phyloP scores from a whole-genome alignment of 192 early-diverging fungal genomes.

The Backusella tuberculispora region DNA sequence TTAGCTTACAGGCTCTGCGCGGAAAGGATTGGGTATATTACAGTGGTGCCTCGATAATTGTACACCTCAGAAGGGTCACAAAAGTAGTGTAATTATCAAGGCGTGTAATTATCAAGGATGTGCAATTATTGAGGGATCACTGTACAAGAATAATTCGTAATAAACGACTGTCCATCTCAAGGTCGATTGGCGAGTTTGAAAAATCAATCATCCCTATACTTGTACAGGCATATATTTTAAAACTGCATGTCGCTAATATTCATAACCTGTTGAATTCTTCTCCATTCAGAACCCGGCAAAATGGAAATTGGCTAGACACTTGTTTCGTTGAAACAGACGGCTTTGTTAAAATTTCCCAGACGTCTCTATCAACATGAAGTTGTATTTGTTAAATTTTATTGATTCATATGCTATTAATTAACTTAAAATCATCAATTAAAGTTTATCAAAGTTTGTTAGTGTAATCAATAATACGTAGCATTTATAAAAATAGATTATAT shows the following conservation, averaged over 20 bases:
- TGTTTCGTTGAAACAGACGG: constrained; percentile 20
- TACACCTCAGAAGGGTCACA: no score
- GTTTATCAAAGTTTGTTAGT: no score
- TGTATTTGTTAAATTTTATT: not conserved
- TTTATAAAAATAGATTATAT: no score
- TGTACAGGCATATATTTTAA: constrained; percentile 20
- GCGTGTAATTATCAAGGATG: no score
- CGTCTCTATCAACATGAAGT: not conserved
- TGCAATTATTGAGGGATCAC: no score
- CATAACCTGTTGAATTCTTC: constrained; percentile 16
- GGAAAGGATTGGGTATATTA: constrained; percentile 13
- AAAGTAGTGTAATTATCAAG: no score
- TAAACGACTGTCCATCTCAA: constrained; percentile 5
- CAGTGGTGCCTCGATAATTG: no score
- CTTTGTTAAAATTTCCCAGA: not conserved
- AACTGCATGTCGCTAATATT: constrained; percentile 12
- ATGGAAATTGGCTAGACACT: constrained; percentile 16
- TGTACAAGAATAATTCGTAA: constrained; percentile 17
- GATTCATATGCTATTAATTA: no score
- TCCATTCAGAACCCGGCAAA: not conserved
- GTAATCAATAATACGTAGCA: no score
- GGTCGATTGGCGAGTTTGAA: constrained; percentile 3
- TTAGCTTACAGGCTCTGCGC: constrained; percentile 8
- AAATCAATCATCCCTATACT: constrained; percentile 14
- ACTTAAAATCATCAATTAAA: no score